Conservation (phyloP, 441 rosid genomes). For the Euphorbia celastroides region DNA sequence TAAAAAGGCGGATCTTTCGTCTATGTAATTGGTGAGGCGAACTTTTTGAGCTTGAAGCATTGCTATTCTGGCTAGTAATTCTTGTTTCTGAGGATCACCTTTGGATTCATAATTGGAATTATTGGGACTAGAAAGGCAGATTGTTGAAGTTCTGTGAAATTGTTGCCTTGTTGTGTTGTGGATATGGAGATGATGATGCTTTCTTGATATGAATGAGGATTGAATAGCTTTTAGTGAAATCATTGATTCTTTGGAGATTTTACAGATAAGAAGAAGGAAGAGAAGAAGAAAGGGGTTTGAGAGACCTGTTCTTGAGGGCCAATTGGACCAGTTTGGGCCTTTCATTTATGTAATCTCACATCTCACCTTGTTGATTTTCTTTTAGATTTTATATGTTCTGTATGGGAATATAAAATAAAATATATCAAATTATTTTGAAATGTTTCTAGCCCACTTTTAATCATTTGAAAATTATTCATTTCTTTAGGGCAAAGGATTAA, state of each 20-base stretch:
- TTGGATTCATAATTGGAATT: slow-evolving; percentile 28
- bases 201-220: slow-evolving; percentile 36
- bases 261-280: neutral
- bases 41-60: slow-evolving; percentile 82
- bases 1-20: slow-evolving; percentile 66
- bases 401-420: no score
- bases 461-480: no score
- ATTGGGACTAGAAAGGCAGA: slow-evolving; percentile 11
- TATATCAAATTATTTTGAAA: no score
- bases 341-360: slow-evolving; percentile 15
- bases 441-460: no score
- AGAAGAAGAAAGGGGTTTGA: neutral
- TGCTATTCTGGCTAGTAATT: slow-evolving; percentile 76
- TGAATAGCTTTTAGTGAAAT: slow-evolving; percentile 51
- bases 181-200: slow-evolving; percentile 29
- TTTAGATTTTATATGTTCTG: no score
- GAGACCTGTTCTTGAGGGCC: neutral
- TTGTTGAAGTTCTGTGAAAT: neutral
- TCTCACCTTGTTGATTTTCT: no score
- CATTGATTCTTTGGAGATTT: slow-evolving; percentile 30
- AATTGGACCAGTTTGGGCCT: slow-evolving; percentile 28
- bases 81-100: slow-evolving; percentile 72
- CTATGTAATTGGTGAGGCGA: slow-evolving; percentile 75
- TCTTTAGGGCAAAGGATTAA: no score
- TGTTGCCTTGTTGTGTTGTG: slow-evolving; percentile 22